Percentiles rank a stretch among this genome's conserved stretches.
phyloP scores from a whole-genome alignment of 2,329 filamentous ascomycete genomes.

The Neopestalotiopsis clavispora region DNA sequence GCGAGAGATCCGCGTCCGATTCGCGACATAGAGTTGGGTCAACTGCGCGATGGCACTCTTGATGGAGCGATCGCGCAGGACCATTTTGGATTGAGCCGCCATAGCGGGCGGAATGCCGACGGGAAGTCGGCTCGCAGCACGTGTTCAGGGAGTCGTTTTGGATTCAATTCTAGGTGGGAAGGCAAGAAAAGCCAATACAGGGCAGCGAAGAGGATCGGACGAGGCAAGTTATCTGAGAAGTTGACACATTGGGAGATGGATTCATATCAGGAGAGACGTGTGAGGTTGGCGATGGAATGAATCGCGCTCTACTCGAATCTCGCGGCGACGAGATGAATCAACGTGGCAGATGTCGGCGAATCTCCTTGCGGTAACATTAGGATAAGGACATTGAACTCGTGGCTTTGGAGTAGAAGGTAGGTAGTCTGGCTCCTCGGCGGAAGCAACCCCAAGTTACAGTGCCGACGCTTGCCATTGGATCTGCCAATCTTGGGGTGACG shows the following conservation, averaged over 20 bases:
- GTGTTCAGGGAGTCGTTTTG: background rate
- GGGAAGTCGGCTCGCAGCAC: background rate
- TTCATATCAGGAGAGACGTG: slow-evolving; percentile 3
- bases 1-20: slow-evolving; percentile 83
- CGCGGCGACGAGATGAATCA: background rate
- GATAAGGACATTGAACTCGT: background rate
- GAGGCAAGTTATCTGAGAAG: background rate
- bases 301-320: background rate
- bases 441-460: slow-evolving; percentile 3
- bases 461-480: slow-evolving; percentile 12
- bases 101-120: slow-evolving; percentile 48
- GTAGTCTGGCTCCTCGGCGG: slow-evolving; percentile 15
- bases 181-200: background rate
- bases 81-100: slow-evolving; percentile 77
- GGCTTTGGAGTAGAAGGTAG: background rate
- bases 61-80: slow-evolving; percentile 66
- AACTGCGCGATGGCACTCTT: slow-evolving; percentile 69
- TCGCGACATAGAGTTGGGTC: slow-evolving; percentile 74
- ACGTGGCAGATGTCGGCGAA: background rate
- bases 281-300: background rate
- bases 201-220: background rate
- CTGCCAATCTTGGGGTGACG: slow-evolving; percentile 11
- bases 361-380: background rate
- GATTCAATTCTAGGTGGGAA: background rate
- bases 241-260: background rate